phyloP scores from a whole-genome alignment of 2,329 filamentous ascomycete species.

The Penicillium sp. region DNA sequence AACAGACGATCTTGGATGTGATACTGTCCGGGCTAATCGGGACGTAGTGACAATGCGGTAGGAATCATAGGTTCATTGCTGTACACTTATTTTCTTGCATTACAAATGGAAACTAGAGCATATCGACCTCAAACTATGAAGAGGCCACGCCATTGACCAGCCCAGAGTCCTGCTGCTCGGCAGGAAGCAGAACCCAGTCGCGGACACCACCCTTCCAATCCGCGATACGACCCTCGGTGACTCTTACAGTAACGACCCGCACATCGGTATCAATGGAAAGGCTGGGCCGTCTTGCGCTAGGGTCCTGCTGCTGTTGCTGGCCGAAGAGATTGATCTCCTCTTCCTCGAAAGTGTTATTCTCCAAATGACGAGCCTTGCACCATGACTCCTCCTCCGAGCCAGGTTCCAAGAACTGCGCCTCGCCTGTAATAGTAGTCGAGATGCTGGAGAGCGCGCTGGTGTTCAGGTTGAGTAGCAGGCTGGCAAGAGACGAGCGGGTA shows the following conservation, averaged over 20 bases:
- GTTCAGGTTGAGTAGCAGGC: constrained; percentile 85
- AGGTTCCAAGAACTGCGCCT: constrained; percentile 67
- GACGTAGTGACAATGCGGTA: not conserved
- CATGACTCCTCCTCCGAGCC: constrained; percentile 80
- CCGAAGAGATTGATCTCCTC: constrained; percentile 50
- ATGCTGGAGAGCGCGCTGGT: constrained; percentile 83
- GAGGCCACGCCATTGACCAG: constrained; percentile 32
- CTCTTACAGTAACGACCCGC: constrained; percentile 78
- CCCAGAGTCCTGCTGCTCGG: constrained; percentile 23
- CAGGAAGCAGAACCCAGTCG: constrained; percentile 61
- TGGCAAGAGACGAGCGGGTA: constrained; percentile 71
- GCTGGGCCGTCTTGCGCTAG: constrained; percentile 42
- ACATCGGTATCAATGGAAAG: constrained; percentile 75
- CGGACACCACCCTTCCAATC: constrained; percentile 94
- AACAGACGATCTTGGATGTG: not conserved
- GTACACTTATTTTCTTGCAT: not conserved
- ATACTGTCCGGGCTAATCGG: not conserved
- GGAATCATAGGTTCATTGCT: not conserved
- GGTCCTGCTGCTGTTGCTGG: constrained; percentile 31
- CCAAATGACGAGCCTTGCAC: constrained; percentile 78
- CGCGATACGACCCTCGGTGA: constrained; percentile 80
- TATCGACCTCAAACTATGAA: constrained; percentile 10
- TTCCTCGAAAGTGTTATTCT: constrained; percentile 82
- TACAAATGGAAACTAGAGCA: not conserved
- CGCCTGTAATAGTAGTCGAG: constrained; percentile 89